Conservation (phyloP, 768 basidiomycete species). For the Tricholoma matsutake region DNA sequence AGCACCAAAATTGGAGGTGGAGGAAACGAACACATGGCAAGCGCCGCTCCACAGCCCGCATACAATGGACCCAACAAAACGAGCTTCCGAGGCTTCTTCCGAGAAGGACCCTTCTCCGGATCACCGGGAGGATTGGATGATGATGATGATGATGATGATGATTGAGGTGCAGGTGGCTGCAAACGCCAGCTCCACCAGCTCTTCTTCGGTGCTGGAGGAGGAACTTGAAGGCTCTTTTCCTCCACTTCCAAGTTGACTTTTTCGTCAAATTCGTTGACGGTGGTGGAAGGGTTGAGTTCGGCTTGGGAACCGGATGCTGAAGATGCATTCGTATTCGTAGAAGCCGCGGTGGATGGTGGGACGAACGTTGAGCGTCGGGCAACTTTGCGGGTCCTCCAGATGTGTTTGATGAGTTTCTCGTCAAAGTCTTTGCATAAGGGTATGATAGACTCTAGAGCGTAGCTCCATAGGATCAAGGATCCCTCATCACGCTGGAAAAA, state of each 20-base stretch:
- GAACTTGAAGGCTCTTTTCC: constrained; percentile 11
- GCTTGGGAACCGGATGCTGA: constrained; percentile 14
- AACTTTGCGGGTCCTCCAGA: constrained; percentile 57
- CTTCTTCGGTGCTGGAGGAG: constrained; percentile 13
- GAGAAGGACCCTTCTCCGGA: constrained; percentile 36
- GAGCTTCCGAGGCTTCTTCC: constrained; percentile 40
- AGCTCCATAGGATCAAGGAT: constrained; percentile 81
- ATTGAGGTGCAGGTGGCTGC: constrained; percentile 26
- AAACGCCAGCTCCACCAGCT: constrained; percentile 48
- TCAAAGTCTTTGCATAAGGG: constrained; percentile 71
- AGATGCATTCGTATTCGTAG: constrained; percentile 10
- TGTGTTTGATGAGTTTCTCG: constrained; percentile 74
- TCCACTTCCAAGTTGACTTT: constrained; percentile 24
- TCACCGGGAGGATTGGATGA: constrained; percentile 25
- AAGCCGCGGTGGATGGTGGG: constrained; percentile 11
- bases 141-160: constrained; percentile 22
- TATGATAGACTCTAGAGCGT: constrained; percentile 65
- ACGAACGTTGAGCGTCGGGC: constrained; percentile 16
- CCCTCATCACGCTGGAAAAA: constrained; percentile 61
- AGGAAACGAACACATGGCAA: constrained; percentile 60
- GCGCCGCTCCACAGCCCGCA: constrained; percentile 61
- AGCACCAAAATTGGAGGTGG: no score
- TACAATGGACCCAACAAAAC: constrained; percentile 68
- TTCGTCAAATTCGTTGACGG: constrained; percentile 26
- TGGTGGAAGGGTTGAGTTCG: constrained; percentile 15